Percentiles rank a stretch among this genome's conserved stretches.
Evolutionary conservation across 441 rosid species (phyloP).

Genomic region (Croton laevigatus): DNA sequence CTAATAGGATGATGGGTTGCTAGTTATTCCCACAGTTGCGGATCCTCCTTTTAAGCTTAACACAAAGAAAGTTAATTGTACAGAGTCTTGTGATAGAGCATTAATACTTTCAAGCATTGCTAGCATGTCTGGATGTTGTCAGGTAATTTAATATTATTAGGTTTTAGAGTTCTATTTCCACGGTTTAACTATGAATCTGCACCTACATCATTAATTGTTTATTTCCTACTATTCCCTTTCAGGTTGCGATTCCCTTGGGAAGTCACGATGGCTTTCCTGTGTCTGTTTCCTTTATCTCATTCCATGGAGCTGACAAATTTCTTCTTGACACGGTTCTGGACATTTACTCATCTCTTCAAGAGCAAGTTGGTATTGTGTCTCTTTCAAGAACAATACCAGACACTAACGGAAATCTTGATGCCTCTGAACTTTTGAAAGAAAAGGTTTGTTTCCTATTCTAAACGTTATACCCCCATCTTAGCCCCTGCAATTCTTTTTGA

Average conservation of each 20-base stretch:
- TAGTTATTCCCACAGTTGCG: constrained; percentile 76
- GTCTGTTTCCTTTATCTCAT: constrained; percentile 75
- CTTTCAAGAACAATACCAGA: constrained; percentile 49
- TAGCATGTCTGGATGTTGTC: constrained; percentile 96
- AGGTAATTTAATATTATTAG: constrained; percentile 43
- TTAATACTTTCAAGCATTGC: constrained; percentile 65
- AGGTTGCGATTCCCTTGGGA: constrained; percentile 86
- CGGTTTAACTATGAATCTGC: neutral
- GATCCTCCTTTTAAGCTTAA: constrained; percentile 70
- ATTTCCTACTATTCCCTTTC: constrained; percentile 24
- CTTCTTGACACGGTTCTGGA: constrained; percentile 86
- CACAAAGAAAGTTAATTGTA: constrained; percentile 45
- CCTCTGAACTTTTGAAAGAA: constrained; percentile 84
- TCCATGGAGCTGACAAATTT: constrained; percentile 85
- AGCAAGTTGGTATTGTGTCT: constrained; percentile 59
- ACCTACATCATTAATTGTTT: constrained; percentile 13
- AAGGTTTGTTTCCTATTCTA: constrained; percentile 46
- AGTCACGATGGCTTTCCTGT: constrained; percentile 58
- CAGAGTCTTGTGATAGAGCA: constrained; percentile 60
- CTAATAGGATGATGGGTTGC: constrained; percentile 70
- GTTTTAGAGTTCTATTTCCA: constrained; percentile 11
- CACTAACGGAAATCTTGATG: constrained; percentile 48
- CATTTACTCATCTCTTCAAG: constrained; percentile 75
- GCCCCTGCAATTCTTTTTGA: neutral
- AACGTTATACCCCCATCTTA: neutral